Evolutionary conservation across 2,329 filamentous ascomycete species (phyloP).

Genomic region (Hymenotorrendiella dingleyae): DNA sequence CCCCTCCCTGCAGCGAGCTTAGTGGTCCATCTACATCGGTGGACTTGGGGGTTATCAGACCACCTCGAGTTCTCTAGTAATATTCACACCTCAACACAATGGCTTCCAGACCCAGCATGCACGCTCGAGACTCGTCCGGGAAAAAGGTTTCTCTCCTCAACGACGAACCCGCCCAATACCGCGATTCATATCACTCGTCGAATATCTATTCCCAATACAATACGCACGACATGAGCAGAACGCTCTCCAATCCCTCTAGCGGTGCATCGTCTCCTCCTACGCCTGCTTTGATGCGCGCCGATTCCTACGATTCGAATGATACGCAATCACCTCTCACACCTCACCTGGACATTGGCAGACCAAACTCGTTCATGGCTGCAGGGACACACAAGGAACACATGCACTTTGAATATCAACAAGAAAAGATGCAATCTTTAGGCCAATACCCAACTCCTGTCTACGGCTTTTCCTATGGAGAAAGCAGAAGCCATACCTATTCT

Average conservation of each 20-base stretch:
- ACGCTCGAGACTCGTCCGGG: slow-evolving; percentile 50
- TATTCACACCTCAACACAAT: slow-evolving; percentile 7
- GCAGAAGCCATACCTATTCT: slow-evolving; percentile 5
- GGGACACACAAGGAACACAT: slow-evolving; percentile 33
- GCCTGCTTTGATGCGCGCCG: slow-evolving; percentile 52
- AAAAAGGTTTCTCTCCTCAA: slow-evolving; percentile 55
- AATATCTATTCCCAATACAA: slow-evolving; percentile 8
- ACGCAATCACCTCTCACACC: slow-evolving; percentile 52
- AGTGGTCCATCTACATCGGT: too few species aligned
- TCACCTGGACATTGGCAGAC: slow-evolving; percentile 35
- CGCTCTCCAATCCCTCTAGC: slow-evolving; percentile 31
- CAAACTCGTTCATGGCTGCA: slow-evolving; percentile 20
- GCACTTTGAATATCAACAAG: slow-evolving; percentile 30
- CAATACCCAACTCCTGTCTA: slow-evolving; percentile 12
- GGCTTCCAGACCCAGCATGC: slow-evolving; percentile 37
- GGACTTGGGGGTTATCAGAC: too few species aligned
- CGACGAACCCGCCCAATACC: slow-evolving; percentile 39
- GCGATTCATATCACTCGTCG: slow-evolving; percentile 12
- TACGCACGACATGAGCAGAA: slow-evolving; percentile 15
- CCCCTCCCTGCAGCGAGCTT: too few species aligned
- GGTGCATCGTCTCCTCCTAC: slow-evolving; percentile 33
- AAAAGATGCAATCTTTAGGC: slow-evolving; percentile 8
- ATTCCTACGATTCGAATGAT: slow-evolving; percentile 57
- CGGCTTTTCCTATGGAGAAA: slow-evolving; percentile 7
- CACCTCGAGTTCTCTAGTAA: not conserved